Evolutionary conservation across 2,329 filamentous ascomycete genomes (phyloP), one percentile per base, ranked within the genome.

Genomic region (Cercospora brassicicola): DNA sequence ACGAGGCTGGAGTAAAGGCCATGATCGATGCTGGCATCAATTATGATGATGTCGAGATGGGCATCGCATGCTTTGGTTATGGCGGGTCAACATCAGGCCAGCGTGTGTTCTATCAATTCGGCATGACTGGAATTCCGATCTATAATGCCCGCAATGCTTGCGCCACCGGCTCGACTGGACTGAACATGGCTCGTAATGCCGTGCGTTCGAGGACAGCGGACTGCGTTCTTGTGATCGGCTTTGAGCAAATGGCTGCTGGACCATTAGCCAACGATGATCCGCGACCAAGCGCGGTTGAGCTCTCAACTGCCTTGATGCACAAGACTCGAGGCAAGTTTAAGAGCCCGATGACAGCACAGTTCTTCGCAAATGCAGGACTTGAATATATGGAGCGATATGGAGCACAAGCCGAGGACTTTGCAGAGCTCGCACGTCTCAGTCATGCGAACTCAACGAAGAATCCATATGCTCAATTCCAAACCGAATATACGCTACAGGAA

Each of bases 61-160:
- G 93, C 70, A 86, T 98, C 11, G 94, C 94, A 13, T 97, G 94
- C 86, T 98, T 96, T 84, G 96, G 93, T 85, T 97, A 97, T 80
- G 94, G 94, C 77, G 94, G 98, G 84, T 93, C 89, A 71, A 97
- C 94, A 65, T 95, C 91, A 81, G 94, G 94, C 57, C 94, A 98
- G 84, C 91, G 94, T 71, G 93, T 97, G 77, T 97, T 98, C 83
- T 98, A 98, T 82, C 94, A 98, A 83, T 97, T 98, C 80, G 94
- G 94, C 84, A 94, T 98, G 90, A 97, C 93, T 51, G 86, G 90
- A 77, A 97, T 98, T 74, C 94, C 94, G 76, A 92, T 98, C 78
- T 94, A 96, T 85, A 98, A 98, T 77, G 93, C 97, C 78, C 97
- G 97, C 87, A 98, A 98, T 86, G 97, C 97, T 84, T 98, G 94